phyloP scores from a whole-genome alignment of 108 stramenopile genomes.

The Chaetoceros tenuissimus region DNA sequence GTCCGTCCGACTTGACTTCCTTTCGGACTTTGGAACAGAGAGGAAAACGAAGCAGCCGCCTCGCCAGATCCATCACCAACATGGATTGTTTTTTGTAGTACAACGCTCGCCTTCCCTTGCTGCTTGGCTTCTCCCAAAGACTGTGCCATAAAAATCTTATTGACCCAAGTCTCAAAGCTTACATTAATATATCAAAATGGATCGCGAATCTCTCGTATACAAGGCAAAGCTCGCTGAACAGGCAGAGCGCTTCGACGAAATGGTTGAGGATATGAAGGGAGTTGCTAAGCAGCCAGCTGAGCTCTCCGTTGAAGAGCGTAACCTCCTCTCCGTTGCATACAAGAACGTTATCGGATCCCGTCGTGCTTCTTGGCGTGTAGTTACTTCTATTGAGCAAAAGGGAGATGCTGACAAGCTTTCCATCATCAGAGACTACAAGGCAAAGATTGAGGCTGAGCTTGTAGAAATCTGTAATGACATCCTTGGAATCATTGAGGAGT shows the following conservation, averaged over 20 bases:
- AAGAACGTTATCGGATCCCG: slow-evolving; percentile 99
- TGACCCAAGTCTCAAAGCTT: too few species aligned
- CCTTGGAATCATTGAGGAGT: slow-evolving; percentile 93
- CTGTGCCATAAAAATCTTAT: too few species aligned
- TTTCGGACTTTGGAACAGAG: too few species aligned
- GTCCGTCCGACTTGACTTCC: too few species aligned
- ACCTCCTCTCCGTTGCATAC: slow-evolving; percentile 96
- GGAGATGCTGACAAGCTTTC: slow-evolving; percentile 90
- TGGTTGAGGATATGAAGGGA: slow-evolving; percentile 97
- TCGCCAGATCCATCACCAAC: too few species aligned
- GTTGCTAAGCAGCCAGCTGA: slow-evolving; percentile 96
- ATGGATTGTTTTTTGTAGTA: too few species aligned
- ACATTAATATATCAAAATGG: slow-evolving; percentile 25
- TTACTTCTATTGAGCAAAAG: slow-evolving; percentile 99
- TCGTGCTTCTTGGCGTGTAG: slow-evolving; percentile 99
- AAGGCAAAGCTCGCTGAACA: slow-evolving; percentile 99
- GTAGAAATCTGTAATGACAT: slow-evolving; percentile 99
- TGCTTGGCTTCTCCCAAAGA: too few species aligned
- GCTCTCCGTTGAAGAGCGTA: slow-evolving; percentile 99
- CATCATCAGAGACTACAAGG: slow-evolving; percentile 97
- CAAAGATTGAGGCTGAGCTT: slow-evolving; percentile 89
- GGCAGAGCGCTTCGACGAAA: slow-evolving; percentile 97
- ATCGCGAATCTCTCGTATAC: slow-evolving; percentile 76
- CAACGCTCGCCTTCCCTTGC: neutral
- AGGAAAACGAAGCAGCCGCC: too few species aligned